A percentile compares a stretch with the other conserved stretches of the same genome.
Conservation (phyloP, 345 rosid species). For the Psidium guajava region DNA sequence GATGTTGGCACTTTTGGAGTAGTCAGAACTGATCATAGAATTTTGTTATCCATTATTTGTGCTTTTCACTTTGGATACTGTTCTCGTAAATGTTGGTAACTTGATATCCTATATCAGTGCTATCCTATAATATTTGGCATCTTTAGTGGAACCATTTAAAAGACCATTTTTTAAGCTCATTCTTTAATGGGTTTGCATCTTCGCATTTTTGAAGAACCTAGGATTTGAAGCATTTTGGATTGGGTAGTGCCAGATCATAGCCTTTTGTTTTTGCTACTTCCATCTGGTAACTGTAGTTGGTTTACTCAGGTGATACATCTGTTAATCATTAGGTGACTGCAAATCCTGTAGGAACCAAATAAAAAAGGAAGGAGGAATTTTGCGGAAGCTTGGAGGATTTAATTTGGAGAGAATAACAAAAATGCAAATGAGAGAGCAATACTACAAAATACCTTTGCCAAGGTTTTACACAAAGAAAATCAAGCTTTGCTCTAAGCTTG, state of each 20-base stretch:
- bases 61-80: background rate
- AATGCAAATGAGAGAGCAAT: too few relatives aligned
- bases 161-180: background rate
- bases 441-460: too few relatives aligned
- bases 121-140: background rate
- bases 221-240: background rate
- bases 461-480: too few relatives aligned
- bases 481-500: too few relatives aligned
- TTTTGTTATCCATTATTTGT: background rate
- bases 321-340: constrained; percentile 60
- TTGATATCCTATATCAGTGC: background rate
- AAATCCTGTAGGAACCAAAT: too few relatives aligned
- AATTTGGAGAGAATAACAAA: too few relatives aligned
- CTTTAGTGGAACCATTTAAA: background rate
- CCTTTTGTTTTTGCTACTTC: background rate
- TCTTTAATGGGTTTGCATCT: background rate
- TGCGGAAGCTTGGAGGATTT: too few relatives aligned
- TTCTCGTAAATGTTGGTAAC: background rate
- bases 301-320: constrained; percentile 33
- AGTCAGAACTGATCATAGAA: background rate
- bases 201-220: background rate
- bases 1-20: background rate
- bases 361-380: too few relatives aligned
- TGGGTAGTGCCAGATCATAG: background rate
- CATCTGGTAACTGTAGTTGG: constrained; percentile 19